phyloP scores from a whole-genome alignment of 2,329 filamentous ascomycete genomes.

The Penicillium sp. region DNA sequence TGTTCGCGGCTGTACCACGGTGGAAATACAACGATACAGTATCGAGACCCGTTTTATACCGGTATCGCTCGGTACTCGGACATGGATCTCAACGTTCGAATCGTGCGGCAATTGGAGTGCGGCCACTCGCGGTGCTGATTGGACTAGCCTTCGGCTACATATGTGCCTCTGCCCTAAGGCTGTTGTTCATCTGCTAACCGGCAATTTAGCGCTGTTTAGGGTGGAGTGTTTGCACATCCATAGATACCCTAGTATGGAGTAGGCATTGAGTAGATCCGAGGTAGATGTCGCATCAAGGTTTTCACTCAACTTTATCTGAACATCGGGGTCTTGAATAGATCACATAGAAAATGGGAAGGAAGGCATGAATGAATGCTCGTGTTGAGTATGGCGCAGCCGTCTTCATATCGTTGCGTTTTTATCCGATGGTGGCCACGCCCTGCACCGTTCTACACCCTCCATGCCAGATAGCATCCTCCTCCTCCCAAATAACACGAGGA shows the following conservation, averaged over 20 bases:
- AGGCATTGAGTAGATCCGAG: background rate
- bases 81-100: background rate
- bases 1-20: background rate
- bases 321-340: background rate
- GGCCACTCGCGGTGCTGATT: background rate
- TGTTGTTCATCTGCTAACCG: background rate
- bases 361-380: background rate
- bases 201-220: background rate
- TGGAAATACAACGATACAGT: background rate
- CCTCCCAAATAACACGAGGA: no score
- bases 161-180: background rate
- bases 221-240: background rate
- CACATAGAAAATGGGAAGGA: background rate
- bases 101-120: background rate
- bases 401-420: no score
- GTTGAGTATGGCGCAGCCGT: no score
- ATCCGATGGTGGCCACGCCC: no score
- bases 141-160: background rate
- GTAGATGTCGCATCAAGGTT: background rate
- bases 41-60: background rate
- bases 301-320: background rate
- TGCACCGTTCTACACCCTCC: no score
- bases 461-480: no score
- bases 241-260: no score
- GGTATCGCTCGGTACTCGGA: constrained; percentile 1